A percentile compares a stretch with the other conserved stretches of the same genome.
phyloP scores from a whole-genome alignment of 2,329 filamentous ascomycete genomes.

The Aureobasidium sp. region DNA sequence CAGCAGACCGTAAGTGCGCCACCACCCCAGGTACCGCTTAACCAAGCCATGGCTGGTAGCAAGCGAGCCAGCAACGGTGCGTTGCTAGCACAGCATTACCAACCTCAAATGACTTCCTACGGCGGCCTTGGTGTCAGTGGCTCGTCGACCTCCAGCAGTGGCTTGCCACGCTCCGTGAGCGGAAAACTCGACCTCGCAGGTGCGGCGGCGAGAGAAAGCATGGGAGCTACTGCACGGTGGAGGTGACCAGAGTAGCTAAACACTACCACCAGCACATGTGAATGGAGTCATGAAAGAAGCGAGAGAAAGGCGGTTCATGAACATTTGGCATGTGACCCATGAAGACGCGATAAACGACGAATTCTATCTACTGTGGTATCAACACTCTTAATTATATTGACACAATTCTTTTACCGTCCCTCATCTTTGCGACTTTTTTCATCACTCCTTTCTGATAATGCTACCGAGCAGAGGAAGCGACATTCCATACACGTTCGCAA shows the following conservation, averaged over 20 bases:
- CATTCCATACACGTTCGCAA: too few relatives aligned
- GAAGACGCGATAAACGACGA: neutral
- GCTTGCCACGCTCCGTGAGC: constrained; percentile 14
- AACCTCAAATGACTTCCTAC: neutral
- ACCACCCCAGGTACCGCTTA: neutral
- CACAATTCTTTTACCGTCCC: neutral
- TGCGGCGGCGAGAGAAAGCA: constrained; percentile 21
- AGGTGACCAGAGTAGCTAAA: neutral
- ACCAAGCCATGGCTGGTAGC: constrained; percentile 19
- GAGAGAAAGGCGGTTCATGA: constrained; percentile 2
- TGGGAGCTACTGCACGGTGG: constrained; percentile 16
- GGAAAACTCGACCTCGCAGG: constrained; percentile 18
- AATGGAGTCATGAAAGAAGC: neutral
- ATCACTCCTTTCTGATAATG: neutral
- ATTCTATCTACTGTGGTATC: constrained; percentile 1
- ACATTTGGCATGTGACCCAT: constrained; percentile 1
- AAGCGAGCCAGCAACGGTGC: constrained; percentile 21
- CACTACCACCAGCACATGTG: neutral
- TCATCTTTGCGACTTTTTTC: neutral
- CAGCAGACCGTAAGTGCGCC: neutral
- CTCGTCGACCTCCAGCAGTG: constrained; percentile 5
- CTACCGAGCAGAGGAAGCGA: neutral
- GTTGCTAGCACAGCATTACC: constrained; percentile 14
- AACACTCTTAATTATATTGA: constrained; percentile 1
- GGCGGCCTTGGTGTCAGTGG: neutral